Conservation (phyloP, 768 basidiomycete species). For the Macrolepiota albuminosa region DNA sequence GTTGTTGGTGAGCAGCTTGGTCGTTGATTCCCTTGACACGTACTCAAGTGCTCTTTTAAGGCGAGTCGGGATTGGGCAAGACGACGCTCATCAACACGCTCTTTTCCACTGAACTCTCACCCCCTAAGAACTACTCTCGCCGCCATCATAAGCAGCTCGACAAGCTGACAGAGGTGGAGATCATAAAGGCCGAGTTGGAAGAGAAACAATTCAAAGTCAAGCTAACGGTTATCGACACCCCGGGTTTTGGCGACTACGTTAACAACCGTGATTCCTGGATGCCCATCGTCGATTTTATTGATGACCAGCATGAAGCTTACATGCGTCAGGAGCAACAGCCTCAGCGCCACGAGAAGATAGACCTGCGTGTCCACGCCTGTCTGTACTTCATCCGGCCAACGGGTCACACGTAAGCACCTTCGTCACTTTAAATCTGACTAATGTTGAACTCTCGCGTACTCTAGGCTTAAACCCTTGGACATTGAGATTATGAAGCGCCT, state of each 20-base stretch:
- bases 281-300: slow-evolving; percentile 97
- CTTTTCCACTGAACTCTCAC: slow-evolving; percentile 94
- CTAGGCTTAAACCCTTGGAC: slow-evolving; percentile 91
- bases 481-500: slow-evolving; percentile 99
- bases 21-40: not conserved
- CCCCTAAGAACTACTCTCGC: slow-evolving; percentile 82
- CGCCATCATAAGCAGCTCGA: slow-evolving; percentile 96
- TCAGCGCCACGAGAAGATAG: slow-evolving; percentile 89
- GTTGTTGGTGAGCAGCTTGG: slow-evolving; percentile 73
- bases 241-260: slow-evolving; percentile 99
- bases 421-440: slow-evolving; percentile 1
- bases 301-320: slow-evolving; percentile 92
- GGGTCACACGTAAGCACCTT: slow-evolving; percentile 80
- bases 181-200: slow-evolving; percentile 99
- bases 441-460: not conserved
- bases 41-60: slow-evolving; percentile 32
- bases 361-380: slow-evolving; percentile 94
- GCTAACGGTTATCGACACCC: slow-evolving; percentile 97
- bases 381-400: slow-evolving; percentile 96
- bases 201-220: slow-evolving; percentile 99
- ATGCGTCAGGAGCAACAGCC: slow-evolving; percentile 99
- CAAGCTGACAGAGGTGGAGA: slow-evolving; percentile 97
- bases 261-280: slow-evolving; percentile 99
- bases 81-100: slow-evolving; percentile 98
- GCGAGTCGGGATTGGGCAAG: slow-evolving; percentile 96